phyloP scores from a whole-genome alignment of 2,329 filamentous ascomycete genomes.

The Exophiala aquamarina region DNA sequence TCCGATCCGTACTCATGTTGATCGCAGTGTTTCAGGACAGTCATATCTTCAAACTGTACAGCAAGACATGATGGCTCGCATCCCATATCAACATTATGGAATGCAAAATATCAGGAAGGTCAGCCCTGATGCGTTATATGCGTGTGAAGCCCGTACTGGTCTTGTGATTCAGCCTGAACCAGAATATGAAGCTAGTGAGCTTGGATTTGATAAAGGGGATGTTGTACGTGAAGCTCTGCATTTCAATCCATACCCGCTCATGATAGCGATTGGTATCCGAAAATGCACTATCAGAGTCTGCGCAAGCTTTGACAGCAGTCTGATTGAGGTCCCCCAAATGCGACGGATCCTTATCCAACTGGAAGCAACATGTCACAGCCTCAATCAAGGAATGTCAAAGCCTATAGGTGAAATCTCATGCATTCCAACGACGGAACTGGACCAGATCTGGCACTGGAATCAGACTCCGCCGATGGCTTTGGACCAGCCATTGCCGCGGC shows the following conservation, averaged over 20 bases:
- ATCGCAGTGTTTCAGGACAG: slow-evolving; percentile 36
- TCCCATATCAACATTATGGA: slow-evolving; percentile 66
- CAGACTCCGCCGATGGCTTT: slow-evolving; percentile 35
- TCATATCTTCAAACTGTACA: slow-evolving; percentile 60
- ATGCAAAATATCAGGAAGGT: slow-evolving; percentile 54
- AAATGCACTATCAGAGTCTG: slow-evolving; percentile 58
- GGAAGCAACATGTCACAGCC: slow-evolving; percentile 49
- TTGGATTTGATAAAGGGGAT: slow-evolving; percentile 42
- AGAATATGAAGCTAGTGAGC: slow-evolving; percentile 37
- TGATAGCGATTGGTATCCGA: slow-evolving; percentile 48
- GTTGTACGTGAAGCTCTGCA: slow-evolving; percentile 60
- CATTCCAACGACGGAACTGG: slow-evolving; percentile 38
- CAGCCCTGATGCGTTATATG: slow-evolving; percentile 47
- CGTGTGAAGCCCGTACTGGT: slow-evolving; percentile 49
- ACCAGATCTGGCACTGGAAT: slow-evolving; percentile 47
- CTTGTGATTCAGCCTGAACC: slow-evolving; percentile 42
- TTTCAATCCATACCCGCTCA: slow-evolving; percentile 51
- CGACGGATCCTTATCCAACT: slow-evolving; percentile 55
- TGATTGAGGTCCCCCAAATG: slow-evolving; percentile 53
- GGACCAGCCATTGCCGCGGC: slow-evolving; percentile 29
- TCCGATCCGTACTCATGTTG: slow-evolving; percentile 44
- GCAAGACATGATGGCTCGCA: slow-evolving; percentile 55
- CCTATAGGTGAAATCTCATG: slow-evolving; percentile 37
- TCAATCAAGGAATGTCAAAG: slow-evolving; percentile 38
- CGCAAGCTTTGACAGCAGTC: slow-evolving; percentile 65